Evolutionary conservation across 2,329 filamentous ascomycete genomes (phyloP).

Genomic region (Aquanectria penicillioides): DNA sequence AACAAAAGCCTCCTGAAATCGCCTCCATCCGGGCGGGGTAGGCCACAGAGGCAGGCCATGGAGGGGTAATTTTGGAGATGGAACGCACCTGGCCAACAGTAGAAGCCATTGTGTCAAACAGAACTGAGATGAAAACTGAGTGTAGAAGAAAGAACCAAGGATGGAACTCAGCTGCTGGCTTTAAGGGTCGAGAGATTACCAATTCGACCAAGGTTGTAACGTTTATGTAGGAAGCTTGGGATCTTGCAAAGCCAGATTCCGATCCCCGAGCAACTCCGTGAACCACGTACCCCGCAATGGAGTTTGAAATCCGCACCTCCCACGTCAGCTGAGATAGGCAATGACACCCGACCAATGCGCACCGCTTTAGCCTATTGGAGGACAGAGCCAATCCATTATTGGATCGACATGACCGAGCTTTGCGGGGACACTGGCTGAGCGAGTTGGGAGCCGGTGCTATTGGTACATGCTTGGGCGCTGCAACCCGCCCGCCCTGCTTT

Average conservation of each 20-base stretch:
- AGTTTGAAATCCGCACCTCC: conserved; percentile 38
- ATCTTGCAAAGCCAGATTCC: conserved; percentile 37
- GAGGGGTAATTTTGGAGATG: conserved; percentile 32
- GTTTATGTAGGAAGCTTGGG: conserved; percentile 39
- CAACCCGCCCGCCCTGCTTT: background rate
- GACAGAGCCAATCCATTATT: conserved; percentile 9
- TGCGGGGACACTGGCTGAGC: conserved; percentile 27
- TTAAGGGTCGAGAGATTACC: conserved; percentile 20
- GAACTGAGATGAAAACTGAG: conserved; percentile 28
- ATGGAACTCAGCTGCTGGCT: conserved; percentile 21
- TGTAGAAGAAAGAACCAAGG: conserved; percentile 22
- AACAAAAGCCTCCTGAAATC: conserved; percentile 24
- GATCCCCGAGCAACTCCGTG: conserved; percentile 44
- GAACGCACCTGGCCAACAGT: conserved; percentile 62
- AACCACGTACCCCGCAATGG: conserved; percentile 41
- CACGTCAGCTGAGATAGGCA: conserved; percentile 37
- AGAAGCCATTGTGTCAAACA: conserved; percentile 54
- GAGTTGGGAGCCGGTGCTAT: conserved; percentile 37
- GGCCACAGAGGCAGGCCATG: conserved; percentile 13
- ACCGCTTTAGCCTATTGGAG: conserved; percentile 29
- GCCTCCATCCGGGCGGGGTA: conserved; percentile 36
- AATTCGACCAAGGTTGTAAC: conserved; percentile 24
- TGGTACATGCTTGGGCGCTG: conserved; percentile 29
- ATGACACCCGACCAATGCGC: conserved; percentile 28
- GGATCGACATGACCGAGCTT: conserved; percentile 25